Evolutionary conservation across 2,329 filamentous ascomycete species (phyloP), one percentile per base, ranked within the genome.

Genomic region (Cytospora schulzeri): DNA sequence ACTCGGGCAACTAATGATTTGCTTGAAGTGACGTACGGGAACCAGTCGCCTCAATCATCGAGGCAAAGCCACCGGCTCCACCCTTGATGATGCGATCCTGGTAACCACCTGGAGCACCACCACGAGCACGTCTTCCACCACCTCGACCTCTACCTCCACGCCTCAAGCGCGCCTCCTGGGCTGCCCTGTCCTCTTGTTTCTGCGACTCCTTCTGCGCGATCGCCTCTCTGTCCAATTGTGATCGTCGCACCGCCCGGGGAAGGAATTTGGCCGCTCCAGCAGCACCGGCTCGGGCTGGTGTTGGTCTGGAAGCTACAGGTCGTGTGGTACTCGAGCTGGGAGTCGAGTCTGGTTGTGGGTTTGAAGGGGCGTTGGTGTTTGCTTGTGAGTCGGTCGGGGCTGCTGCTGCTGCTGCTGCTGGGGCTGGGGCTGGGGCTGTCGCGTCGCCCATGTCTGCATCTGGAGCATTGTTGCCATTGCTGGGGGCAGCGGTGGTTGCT

Each of bases 221-320:
- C 65, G 71, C 76, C 60, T 70, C 74, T 65, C 71, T 76, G 71
- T 74, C 79, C 54, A 70, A 74, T 57, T 76, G 72, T 29, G 71
- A 71, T 17, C 75, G 68, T 26, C 75, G 72, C 22, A 76, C 70
- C 2, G 67, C 73, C 62, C 75, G 76, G 8, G 76, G 76, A 41
- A 73, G 73, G 60, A 77, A 73, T 19, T 59, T 58, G 50, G 65
- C 68, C 33, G 65, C 68, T 6, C 59, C 60, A 0, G 68, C 45
- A 5, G 60, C 35, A 24, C 48, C 45, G 31, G 54, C 62, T 24
- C 57, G 55, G 11, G 64, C 55, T 17, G 62, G 41, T 9, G 62
- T 41, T 31, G 66, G 33, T 24, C 62, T 59, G 3, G 62, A 48
- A 45, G 29, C 11, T 26, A 38, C 26, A 17, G 57, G 24, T 24